phyloP scores from a whole-genome alignment of 2,329 filamentous ascomycete genomes.

The Alternaria incomplexa region DNA sequence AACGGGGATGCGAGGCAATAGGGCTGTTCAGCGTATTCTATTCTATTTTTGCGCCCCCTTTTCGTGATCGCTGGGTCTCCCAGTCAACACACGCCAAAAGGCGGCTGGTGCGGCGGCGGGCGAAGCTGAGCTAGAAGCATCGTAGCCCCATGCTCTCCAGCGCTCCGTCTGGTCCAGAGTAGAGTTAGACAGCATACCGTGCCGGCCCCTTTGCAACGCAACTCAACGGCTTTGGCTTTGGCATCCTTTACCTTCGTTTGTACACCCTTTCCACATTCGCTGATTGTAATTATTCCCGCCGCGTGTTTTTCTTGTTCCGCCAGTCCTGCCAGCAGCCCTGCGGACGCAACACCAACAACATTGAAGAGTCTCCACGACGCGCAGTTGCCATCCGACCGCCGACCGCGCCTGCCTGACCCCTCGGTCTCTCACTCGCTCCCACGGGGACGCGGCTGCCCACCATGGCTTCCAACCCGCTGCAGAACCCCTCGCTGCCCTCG shows the following conservation, averaged over 20 bases:
- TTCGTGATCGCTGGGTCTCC: conserved; percentile 20
- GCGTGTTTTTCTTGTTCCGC: conserved; percentile 18
- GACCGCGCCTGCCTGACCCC: conserved; percentile 25
- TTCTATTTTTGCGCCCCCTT: conserved; percentile 32
- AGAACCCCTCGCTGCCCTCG: conserved; percentile 82
- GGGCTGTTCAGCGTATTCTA: conserved; percentile 20
- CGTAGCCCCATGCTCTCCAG: conserved; percentile 9
- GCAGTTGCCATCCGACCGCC: conserved; percentile 8
- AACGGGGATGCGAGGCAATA: conserved; percentile 17
- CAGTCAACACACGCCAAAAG: conserved; percentile 25
- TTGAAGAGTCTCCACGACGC: conserved; percentile 10
- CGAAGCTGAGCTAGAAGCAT: conserved; percentile 10
- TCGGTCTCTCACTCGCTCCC: conserved; percentile 43
- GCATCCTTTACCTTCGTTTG: conserved; percentile 39
- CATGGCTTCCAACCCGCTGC: conserved; percentile 66
- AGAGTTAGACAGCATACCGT: conserved; percentile 16
- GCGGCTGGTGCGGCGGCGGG: conserved; percentile 16
- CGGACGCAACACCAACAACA: conserved; percentile 7
- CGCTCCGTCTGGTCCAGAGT: conserved; percentile 1
- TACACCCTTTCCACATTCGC: conserved; percentile 37
- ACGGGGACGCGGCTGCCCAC: conserved; percentile 50
- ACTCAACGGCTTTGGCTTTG: conserved; percentile 25
- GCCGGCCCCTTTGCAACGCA: conserved; percentile 27
- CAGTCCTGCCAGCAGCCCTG: conserved; percentile 33
- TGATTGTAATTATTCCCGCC: conserved; percentile 31